Evolutionary conservation across 495 filamentous ascomycete genomes (phyloP).

Genomic region (Durotheca rogersii): DNA sequence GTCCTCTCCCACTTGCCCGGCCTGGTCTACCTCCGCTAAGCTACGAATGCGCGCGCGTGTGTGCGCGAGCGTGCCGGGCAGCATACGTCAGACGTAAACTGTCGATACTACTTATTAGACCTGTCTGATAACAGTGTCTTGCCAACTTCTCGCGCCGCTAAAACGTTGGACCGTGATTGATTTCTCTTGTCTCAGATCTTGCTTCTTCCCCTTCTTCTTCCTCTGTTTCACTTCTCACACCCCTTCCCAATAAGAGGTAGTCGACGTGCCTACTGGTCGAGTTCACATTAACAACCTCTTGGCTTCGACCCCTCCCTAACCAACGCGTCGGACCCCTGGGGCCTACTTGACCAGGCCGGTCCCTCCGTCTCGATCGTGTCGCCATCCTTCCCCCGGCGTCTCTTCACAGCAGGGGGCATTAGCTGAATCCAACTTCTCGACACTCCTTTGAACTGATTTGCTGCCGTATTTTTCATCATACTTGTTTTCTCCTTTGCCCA

Average conservation of each 20-base stretch:
- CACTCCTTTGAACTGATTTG: constrained; percentile 24
- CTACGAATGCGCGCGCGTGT: too few species aligned
- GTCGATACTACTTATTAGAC: constrained; percentile 7
- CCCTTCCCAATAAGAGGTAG: too few species aligned
- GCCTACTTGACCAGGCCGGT: constrained; percentile 26
- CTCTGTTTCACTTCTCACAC: too few species aligned
- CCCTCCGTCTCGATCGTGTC: constrained; percentile 4
- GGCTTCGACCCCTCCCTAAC: constrained; percentile 3
- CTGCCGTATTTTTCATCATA: too few species aligned
- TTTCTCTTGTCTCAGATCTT: constrained; percentile 26
- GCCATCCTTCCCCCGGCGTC: constrained; percentile 2
- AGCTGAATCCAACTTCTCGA: constrained; percentile 23
- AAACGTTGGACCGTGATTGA: constrained; percentile 13
- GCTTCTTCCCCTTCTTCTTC: too few species aligned
- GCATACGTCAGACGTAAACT: too few species aligned
- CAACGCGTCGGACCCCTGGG: constrained; percentile 3
- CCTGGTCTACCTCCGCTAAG: too few species aligned
- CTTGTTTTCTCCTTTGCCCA: too few species aligned
- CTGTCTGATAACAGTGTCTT: constrained; percentile 27
- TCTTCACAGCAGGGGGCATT: neutral
- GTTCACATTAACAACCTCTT: constrained; percentile 20
- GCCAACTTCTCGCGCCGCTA: too few species aligned
- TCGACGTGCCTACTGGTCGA: neutral
- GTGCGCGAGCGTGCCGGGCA: too few species aligned
- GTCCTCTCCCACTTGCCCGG: too few species aligned